phyloP scores from a whole-genome alignment of 306 rosid genomes.

The Styphnolobium japonicum region DNA sequence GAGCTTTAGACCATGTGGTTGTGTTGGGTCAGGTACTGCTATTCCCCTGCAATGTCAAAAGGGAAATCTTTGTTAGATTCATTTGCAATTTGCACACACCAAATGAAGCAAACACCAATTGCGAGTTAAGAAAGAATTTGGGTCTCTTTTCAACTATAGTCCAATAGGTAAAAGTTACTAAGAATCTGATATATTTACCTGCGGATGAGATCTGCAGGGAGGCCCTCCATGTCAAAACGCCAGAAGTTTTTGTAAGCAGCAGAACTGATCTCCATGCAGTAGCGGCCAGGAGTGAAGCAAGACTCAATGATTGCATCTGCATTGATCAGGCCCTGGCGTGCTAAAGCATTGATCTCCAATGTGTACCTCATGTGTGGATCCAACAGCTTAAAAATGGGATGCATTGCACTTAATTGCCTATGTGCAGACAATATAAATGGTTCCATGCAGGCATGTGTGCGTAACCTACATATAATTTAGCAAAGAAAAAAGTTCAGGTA shows the following conservation, averaged over 20 bases:
- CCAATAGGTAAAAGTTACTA: not conserved
- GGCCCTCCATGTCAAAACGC: constrained; percentile 83
- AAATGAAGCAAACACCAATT: not conserved
- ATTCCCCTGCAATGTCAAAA: constrained; percentile 48
- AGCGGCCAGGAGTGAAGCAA: constrained; percentile 84
- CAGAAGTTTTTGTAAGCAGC: constrained; percentile 65
- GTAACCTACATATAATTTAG: constrained; percentile 42
- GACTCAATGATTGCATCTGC: constrained; percentile 74
- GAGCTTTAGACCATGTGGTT: constrained; percentile 75
- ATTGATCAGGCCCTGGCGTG: constrained; percentile 62
- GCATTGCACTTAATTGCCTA: constrained; percentile 91
- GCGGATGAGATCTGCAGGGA: constrained; percentile 80
- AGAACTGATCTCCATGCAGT: constrained; percentile 76
- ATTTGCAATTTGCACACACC: not conserved
- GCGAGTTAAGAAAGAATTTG: not conserved
- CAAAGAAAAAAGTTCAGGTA: not conserved
- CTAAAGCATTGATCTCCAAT: constrained; percentile 67
- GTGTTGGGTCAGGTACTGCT: constrained; percentile 73
- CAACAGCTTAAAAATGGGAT: constrained; percentile 75
- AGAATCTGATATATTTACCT: constrained; percentile 36
- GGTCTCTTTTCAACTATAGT: not conserved
- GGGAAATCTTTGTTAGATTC: constrained; percentile 9
- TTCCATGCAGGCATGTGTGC: constrained; percentile 75
- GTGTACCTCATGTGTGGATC: constrained; percentile 94
- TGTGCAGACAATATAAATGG: constrained; percentile 83